A percentile compares a stretch with the other conserved stretches of the same genome.
phyloP scores from a whole-genome alignment of 768 basidiomycete genomes.

The Boletus sp. region DNA sequence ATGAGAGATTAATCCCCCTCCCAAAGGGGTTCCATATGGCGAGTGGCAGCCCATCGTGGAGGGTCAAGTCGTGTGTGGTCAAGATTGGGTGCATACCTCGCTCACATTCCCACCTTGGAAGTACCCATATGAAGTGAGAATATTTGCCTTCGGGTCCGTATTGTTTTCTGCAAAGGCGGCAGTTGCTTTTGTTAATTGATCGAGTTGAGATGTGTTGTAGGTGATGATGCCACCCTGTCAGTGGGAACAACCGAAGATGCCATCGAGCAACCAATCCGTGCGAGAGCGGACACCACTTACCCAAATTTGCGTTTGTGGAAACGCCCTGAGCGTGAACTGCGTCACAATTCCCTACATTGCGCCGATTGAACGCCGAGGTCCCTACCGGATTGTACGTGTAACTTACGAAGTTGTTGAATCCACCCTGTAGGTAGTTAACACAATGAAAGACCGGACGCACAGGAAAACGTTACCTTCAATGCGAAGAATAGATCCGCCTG shows the following conservation, averaged over 20 bases:
- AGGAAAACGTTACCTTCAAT: constrained; percentile 35
- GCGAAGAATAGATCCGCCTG: constrained; percentile 44
- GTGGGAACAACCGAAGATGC: constrained; percentile 1
- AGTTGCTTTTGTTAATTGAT: constrained; percentile 23
- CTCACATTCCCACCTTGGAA: constrained; percentile 29
- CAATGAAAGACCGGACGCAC: background rate
- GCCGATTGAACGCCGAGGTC: constrained; percentile 33
- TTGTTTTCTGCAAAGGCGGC: constrained; percentile 22
- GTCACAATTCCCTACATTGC: constrained; percentile 53
- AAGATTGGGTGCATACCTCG: constrained; percentile 28
- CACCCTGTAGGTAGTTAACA: constrained; percentile 42
- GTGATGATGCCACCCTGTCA: constrained; percentile 48
- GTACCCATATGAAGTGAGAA: constrained; percentile 42
- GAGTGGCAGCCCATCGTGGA: background rate
- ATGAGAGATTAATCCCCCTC: background rate
- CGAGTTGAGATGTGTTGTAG: constrained; percentile 16
- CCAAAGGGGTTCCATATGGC: background rate
- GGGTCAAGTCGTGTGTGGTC: constrained; percentile 1
- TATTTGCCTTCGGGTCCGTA: constrained; percentile 25
- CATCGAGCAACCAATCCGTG: constrained; percentile 1
- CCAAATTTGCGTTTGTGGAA: constrained; percentile 29
- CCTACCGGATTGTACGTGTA: background rate
- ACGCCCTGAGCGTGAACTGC: constrained; percentile 49
- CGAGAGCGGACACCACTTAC: constrained; percentile 10
- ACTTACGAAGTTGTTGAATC: constrained; percentile 58